These are phyloP conservation scores for Nigrospora sphaerica DNA, from an alignment of 2,329 filamentous ascomycete species.

Conservation along the genomic window DNA sequence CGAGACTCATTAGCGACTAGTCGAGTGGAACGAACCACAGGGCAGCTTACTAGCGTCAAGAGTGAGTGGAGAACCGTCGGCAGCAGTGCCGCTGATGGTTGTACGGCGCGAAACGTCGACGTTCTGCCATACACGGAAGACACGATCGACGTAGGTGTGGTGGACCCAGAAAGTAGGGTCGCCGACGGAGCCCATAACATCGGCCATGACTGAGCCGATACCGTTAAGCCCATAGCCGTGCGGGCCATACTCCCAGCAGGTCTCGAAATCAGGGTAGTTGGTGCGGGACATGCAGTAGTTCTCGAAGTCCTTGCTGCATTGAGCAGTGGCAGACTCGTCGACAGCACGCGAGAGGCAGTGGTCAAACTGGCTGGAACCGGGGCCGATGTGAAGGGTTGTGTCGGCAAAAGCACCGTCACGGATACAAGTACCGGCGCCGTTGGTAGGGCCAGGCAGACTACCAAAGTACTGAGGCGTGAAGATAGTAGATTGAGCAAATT, in stretches of 20 bases:
- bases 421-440: conserved; percentile 18
- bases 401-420: conserved; percentile 17
- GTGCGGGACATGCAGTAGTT: conserved; percentile 6
- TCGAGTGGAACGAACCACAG: too few species aligned
- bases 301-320: conserved; percentile 12
- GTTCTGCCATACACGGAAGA: conserved; percentile 9
- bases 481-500: conserved; percentile 17
- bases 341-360: conserved; percentile 25
- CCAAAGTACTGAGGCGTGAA: conserved; percentile 23
- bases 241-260: conserved; percentile 13
- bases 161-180: conserved; percentile 19
- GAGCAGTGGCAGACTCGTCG: conserved; percentile 16
- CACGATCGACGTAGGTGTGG: conserved; percentile 1
- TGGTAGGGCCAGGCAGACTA: conserved; percentile 17
- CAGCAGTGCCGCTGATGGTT: conserved; percentile 9
- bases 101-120: conserved; percentile 16
- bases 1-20: not conserved
- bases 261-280: conserved; percentile 3
- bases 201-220: conserved; percentile 21
- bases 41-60: conserved; percentile 1
- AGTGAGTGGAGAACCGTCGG: conserved; percentile 1
- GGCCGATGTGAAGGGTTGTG: conserved; percentile 9
- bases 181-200: conserved; percentile 21
- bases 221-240: too few species aligned
- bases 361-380: conserved; percentile 14